Evolutionary conservation across 768 basidiomycete species (phyloP).

Genomic region (Mycena rosella): DNA sequence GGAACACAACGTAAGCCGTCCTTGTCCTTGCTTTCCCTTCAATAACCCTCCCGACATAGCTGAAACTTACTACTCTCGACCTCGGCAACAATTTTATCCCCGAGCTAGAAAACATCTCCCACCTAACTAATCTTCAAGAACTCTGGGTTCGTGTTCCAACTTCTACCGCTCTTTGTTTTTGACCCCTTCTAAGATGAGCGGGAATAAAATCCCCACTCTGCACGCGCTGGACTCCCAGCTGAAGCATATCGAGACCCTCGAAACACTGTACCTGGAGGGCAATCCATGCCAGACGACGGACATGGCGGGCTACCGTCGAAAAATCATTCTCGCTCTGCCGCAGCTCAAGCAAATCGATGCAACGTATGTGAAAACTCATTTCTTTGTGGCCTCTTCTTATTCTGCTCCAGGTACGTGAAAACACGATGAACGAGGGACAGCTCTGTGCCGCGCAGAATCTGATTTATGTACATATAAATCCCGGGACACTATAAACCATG

Average conservation of each 20-base stretch:
- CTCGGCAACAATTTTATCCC: constrained; percentile 88
- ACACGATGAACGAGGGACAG: neutral
- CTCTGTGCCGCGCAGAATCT: neutral
- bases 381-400: neutral
- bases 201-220: constrained; percentile 86
- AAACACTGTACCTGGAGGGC: constrained; percentile 94
- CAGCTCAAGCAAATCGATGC: constrained; percentile 96
- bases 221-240: constrained; percentile 77
- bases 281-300: constrained; percentile 92
- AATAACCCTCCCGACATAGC: constrained; percentile 43
- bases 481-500: neutral
- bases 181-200: constrained; percentile 74
- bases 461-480: neutral
- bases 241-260: constrained; percentile 67
- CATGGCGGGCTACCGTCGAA: constrained; percentile 84
- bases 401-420: constrained; percentile 33
- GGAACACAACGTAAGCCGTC: constrained; percentile 78
- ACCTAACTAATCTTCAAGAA: constrained; percentile 85
- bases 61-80: constrained; percentile 87
- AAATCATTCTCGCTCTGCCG: constrained; percentile 89
- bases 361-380: constrained; percentile 70
- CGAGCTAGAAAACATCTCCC: constrained; percentile 84
- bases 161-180: neutral
- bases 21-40: neutral
- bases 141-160: constrained; percentile 79